These are phyloP conservation scores for Yarrowia galli DNA, from an alignment of 1,139 yeast genomes.

Conservation along the genomic window DNA sequence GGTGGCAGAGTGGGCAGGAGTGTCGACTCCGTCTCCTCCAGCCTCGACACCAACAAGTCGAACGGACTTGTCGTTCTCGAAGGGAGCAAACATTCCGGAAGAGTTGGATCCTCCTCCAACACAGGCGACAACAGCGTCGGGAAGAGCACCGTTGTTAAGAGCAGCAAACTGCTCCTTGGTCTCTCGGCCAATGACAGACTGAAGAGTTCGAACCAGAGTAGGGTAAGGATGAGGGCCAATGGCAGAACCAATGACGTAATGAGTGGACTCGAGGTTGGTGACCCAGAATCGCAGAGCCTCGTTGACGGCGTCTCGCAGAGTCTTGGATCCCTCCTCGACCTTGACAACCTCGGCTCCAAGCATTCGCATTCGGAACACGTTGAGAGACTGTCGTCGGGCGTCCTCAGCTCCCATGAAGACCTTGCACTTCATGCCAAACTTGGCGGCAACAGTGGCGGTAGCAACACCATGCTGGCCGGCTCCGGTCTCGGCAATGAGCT, in stretches of 20 bases:
- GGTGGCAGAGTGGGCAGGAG: slow-evolving; percentile 89
- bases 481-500: slow-evolving; percentile 97
- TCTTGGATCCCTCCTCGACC: slow-evolving; percentile 92
- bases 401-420: slow-evolving; percentile 99
- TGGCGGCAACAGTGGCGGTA: slow-evolving; percentile 98
- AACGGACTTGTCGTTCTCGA: slow-evolving; percentile 79
- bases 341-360: slow-evolving; percentile 95
- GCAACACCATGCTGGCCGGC: slow-evolving; percentile 99
- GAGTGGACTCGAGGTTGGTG: slow-evolving; percentile 81
- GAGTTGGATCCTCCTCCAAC: slow-evolving; percentile 99
- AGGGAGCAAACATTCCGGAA: slow-evolving; percentile 94
- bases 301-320: slow-evolving; percentile 96
- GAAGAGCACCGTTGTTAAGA: slow-evolving; percentile 79
- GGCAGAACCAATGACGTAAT: slow-evolving; percentile 96
- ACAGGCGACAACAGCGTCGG: slow-evolving; percentile 95
- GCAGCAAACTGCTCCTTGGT: slow-evolving; percentile 88
- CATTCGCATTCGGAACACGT: slow-evolving; percentile 95
- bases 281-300: slow-evolving; percentile 98
- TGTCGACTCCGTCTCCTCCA: slow-evolving; percentile 95
- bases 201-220: slow-evolving; percentile 96
- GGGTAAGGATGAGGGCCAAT: slow-evolving; percentile 99
- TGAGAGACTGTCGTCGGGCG: slow-evolving; percentile 96
- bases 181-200: slow-evolving; percentile 94
- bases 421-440: slow-evolving; percentile 93
- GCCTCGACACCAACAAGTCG: slow-evolving; percentile 95